These are phyloP conservation scores for Ceratopteris richardii DNA, from an alignment of 75 land plant genomes.

Conservation along the genomic window DNA sequence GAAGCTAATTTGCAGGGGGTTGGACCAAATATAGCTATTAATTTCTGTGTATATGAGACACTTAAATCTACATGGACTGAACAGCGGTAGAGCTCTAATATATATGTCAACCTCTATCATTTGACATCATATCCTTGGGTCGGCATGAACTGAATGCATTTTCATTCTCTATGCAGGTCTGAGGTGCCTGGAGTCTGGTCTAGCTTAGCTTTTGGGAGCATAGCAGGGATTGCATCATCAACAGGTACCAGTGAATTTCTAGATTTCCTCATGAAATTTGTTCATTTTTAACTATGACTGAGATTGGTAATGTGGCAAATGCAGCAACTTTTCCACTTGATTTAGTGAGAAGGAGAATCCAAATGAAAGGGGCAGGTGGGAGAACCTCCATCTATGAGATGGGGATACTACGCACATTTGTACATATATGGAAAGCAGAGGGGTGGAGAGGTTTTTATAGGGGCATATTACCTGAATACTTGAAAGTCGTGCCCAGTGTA, in stretches of 20 bases:
- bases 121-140: too few species aligned
- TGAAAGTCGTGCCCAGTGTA: constrained; percentile 86
- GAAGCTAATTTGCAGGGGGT: constrained; percentile 61
- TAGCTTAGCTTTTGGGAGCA: constrained; percentile 85
- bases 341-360: constrained; percentile 78
- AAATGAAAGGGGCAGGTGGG: constrained; percentile 85
- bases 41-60: constrained; percentile 86
- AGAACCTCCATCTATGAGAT: constrained; percentile 55
- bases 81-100: constrained; percentile 37
- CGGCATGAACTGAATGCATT: too few species aligned
- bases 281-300: neutral
- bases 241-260: constrained; percentile 46
- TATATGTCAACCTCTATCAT: neutral
- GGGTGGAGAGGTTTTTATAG: constrained; percentile 68
- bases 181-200: constrained; percentile 49
- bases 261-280: neutral
- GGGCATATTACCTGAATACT: constrained; percentile 89
- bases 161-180: constrained; percentile 41
- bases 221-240: constrained; percentile 90
- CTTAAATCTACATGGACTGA: constrained; percentile 61
- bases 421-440: constrained; percentile 49
- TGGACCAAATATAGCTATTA: constrained; percentile 87
- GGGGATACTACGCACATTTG: constrained; percentile 61
- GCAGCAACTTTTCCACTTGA: constrained; percentile 87
- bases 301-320: neutral